Evolutionary conservation across 371 early-diverging fungal genomes (phyloP), one percentile per base, ranked within the genome.

Genomic region (Mortierella sp.): DNA sequence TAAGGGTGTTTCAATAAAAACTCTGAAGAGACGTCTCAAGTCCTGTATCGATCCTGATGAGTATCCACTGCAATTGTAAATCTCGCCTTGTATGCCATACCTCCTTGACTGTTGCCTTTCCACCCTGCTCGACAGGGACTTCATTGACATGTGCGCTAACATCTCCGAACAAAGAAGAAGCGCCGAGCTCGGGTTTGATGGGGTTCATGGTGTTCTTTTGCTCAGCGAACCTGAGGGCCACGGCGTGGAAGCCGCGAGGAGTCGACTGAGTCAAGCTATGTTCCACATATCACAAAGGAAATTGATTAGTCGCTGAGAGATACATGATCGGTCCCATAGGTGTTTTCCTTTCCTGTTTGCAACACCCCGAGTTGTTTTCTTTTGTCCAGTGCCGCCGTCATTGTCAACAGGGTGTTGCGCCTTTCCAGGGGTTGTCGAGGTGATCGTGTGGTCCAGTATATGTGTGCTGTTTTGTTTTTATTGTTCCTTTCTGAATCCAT

Each of bases 131-230:
- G 46, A 87, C 83, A n/a, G 89, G 80, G 16, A 83, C 83, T 27
- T 88, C 89, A 72, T 90, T 88, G 32, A 82, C 80, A 65, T 90
- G 88, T 29, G 87, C 81, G 75, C 87, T 84, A 60, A 91, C 84
- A 87, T 90, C 90, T 6, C 91, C 92, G 60, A 92, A 93, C 46
- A 93, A 78, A 16, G 92, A 90, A 32, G 93, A 93, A 49, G 91
- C 92, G 38, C 92, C 91, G n/a, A 90, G 76, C 70, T 91, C 87
- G 49, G 93, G 91, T 73, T 88, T 72, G 56, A 81, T 70, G 32
- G 85, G 85, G 48, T 65, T 68, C 76, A 86, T 79, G 11, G 77
- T 75, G 21, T 73, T 74, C 65, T 86, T 82, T 71, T 77, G 77
- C n/a, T 79, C 80, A 16, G 86, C 82, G 18, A 82, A 48, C 27